Evolutionary conservation across 2,329 filamentous ascomycete genomes (phyloP).

Genomic region (Chrysoporthe austroafricana): DNA sequence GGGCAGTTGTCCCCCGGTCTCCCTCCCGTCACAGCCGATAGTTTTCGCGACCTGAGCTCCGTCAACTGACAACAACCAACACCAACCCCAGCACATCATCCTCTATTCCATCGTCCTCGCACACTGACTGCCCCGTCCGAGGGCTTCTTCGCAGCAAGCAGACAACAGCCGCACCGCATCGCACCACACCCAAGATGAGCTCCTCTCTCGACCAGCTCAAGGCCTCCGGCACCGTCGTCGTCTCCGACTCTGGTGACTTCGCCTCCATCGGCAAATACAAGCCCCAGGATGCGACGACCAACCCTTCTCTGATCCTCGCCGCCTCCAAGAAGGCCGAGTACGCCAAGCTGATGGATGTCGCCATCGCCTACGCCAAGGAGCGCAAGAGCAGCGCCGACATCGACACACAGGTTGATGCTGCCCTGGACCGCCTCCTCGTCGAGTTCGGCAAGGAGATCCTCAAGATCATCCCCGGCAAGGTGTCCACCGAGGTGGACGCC

Average conservation of each 20-base stretch:
- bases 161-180: slow-evolving; percentile 10
- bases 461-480: slow-evolving; percentile 95
- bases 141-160: not conserved
- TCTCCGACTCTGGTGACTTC: slow-evolving; percentile 88
- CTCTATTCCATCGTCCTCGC: not conserved
- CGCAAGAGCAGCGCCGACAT: slow-evolving; percentile 57
- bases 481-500: slow-evolving; percentile 98
- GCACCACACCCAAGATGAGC: slow-evolving; percentile 63
- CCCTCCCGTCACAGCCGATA: slow-evolving; percentile 10
- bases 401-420: slow-evolving; percentile 84
- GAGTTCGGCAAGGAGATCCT: slow-evolving; percentile 99
- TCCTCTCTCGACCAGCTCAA: slow-evolving; percentile 96
- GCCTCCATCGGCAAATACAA: slow-evolving; percentile 98
- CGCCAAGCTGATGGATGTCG: slow-evolving; percentile 84
- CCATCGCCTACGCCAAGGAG: slow-evolving; percentile 83
- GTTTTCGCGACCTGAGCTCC: not conserved
- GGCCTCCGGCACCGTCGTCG: slow-evolving; percentile 92
- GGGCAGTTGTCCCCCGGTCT: not conserved
- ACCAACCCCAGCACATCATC: not conserved
- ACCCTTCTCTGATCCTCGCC: slow-evolving; percentile 97
- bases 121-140: not conserved
- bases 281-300: slow-evolving; percentile 99
- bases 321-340: slow-evolving; percentile 98
- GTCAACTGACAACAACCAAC: not conserved
- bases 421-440: slow-evolving; percentile 92